Evolutionary conservation across 2,329 filamentous ascomycete genomes (phyloP), one percentile per base, ranked within the genome.

Genomic region (Fusarium sp.): DNA sequence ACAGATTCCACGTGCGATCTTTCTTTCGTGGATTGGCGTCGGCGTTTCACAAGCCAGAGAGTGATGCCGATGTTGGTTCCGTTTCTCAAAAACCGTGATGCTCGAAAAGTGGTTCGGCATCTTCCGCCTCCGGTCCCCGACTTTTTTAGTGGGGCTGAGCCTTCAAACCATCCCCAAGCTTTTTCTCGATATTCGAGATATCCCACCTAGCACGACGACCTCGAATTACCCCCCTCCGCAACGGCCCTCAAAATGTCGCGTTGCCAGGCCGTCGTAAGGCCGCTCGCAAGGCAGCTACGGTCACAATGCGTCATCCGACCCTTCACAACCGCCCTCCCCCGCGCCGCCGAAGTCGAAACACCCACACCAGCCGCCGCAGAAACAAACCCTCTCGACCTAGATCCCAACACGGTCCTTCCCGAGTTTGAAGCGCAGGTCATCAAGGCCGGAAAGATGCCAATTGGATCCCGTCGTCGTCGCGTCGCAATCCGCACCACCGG

Each of bases 391-490:
- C 78, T 81, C 69, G 81, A 85, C 72, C 80, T 88, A 71, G 87
- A 93, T 77, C 91, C 90, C n/a, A 83, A 87, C 67, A 89, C 87
- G n/a, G 91, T 92, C 25, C 85, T 87, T 44, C 88, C 79, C 49
- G 77, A 79, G 62, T 79, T 79, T 59, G 79, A 81, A 68, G 84
- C 89, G 62, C 91, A 96, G 80, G 85, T 97, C 58, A 83, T 93
- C 76, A 87, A 87, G 77, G 82, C 86, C 70, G 90, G 92, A 59
- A 85, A 89, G 46, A 85, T 87, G 67, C 93, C 93, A 57, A 84
- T 97, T 74, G 94, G 94, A 55, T 97, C 93, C 49, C 89, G 94
- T 73, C 89, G 94, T 84, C 90, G 94, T 68, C 90, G 95, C 77
- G 87, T 89, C 27, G 91, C 91, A 27, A 79, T 94, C 65, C 88